Conservation (phyloP, 73 alveolate genomes). For the Effrenium voratum region DNA sequence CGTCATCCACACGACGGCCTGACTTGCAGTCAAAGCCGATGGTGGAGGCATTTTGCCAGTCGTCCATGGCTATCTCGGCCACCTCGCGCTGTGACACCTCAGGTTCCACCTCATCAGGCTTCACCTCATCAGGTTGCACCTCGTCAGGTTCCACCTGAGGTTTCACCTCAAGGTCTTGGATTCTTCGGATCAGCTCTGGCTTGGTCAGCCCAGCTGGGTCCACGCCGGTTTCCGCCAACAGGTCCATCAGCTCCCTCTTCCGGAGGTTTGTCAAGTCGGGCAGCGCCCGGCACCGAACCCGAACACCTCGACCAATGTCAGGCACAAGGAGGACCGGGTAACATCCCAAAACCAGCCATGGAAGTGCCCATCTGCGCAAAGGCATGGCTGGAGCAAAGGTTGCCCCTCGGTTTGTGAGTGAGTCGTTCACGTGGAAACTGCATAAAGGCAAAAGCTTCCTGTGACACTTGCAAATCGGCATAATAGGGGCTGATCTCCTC, state of each 20-base stretch:
- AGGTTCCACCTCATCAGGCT: neutral
- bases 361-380: too few relatives aligned
- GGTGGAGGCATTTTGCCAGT: conserved; percentile 72
- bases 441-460: too few relatives aligned
- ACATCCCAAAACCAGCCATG: neutral
- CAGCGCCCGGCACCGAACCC: neutral
- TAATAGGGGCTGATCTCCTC: too few relatives aligned
- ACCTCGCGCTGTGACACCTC: conserved; percentile 14
- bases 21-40: conserved; percentile 52
- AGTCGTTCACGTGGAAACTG: too few relatives aligned
- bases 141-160: neutral
- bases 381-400: neutral
- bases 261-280: conserved; percentile 8
- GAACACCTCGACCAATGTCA: neutral
- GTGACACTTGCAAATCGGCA: too few relatives aligned
- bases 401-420: too few relatives aligned
- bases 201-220: conserved; percentile 35
- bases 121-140: too few relatives aligned
- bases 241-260: conserved; percentile 59
- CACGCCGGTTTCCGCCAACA: neutral
- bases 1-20: conserved; percentile 31
- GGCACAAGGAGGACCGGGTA: neutral
- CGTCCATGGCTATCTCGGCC: conserved; percentile 75
- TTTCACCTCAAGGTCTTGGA: neutral
- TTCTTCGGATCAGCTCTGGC: conserved; percentile 2